phyloP scores from a whole-genome alignment of 805 yeast species.

The Teunomyces gatunensis region DNA sequence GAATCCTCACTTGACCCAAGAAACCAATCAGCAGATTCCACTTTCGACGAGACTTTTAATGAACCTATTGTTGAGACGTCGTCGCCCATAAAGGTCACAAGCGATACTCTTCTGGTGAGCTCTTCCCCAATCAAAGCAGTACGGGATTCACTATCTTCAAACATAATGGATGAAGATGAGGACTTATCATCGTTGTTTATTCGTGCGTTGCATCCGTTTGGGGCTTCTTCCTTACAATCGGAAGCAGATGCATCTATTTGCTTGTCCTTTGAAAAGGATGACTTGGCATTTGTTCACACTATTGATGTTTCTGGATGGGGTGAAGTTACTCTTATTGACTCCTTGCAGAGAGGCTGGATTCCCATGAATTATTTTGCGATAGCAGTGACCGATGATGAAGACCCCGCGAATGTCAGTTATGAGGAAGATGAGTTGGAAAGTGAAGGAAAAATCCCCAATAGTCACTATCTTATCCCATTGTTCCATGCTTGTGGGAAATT shows the following conservation, averaged over 20 bases:
- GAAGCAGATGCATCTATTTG: constrained; percentile 70
- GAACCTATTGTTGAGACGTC: neutral
- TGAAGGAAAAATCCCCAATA: constrained; percentile 30
- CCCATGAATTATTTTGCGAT: constrained; percentile 75
- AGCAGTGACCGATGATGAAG: constrained; percentile 30
- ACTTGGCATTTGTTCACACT: constrained; percentile 73
- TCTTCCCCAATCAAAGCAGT: neutral
- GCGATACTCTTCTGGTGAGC: neutral
- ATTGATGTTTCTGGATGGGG: constrained; percentile 87
- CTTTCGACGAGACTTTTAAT: neutral
- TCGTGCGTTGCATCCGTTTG: constrained; percentile 57
- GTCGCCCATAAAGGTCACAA: neutral
- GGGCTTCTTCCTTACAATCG: constrained; percentile 56
- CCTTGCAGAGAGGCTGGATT: constrained; percentile 75
- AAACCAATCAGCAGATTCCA: constrained; percentile 1
- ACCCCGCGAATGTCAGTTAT: constrained; percentile 17
- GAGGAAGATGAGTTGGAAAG: constrained; percentile 33
- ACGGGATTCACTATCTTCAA: constrained; percentile 5
- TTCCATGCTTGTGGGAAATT: constrained; percentile 66
- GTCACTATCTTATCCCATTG: constrained; percentile 52
- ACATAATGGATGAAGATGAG: constrained; percentile 25
- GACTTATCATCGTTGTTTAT: constrained; percentile 55
- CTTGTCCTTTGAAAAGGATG: constrained; percentile 65
- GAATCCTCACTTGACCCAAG: constrained; percentile 17
- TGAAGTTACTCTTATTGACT: constrained; percentile 68